Conservation (phyloP, 2,329 filamentous ascomycete species). For the Lachnellula occidentalis region DNA sequence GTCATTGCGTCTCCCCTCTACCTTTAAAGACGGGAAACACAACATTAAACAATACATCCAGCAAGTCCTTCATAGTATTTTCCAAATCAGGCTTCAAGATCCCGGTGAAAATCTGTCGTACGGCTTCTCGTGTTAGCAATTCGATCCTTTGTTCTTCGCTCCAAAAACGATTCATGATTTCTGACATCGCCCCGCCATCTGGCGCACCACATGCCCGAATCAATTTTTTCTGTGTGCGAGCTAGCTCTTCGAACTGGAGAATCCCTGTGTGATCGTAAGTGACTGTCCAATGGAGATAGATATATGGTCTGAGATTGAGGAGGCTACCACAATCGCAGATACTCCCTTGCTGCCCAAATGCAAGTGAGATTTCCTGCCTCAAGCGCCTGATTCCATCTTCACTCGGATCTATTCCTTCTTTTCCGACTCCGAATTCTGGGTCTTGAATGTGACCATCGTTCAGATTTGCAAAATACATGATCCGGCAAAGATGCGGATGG, state of each 20-base stretch:
- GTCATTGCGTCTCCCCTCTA: background rate
- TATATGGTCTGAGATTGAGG: background rate
- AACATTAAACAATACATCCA: slow-evolving; percentile 11
- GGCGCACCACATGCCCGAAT: background rate
- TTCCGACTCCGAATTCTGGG: slow-evolving; percentile 1
- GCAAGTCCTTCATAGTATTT: background rate
- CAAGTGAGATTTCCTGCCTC: slow-evolving; percentile 4
- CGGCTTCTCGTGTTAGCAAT: background rate
- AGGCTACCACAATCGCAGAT: slow-evolving; percentile 10
- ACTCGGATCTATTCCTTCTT: slow-evolving; percentile 1
- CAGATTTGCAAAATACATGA: slow-evolving; percentile 7
- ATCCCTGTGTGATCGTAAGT: slow-evolving; percentile 6
- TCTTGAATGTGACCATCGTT: slow-evolving; percentile 7
- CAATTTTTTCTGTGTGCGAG: background rate
- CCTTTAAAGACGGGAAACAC: slow-evolving; percentile 9
- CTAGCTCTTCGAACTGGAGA: slow-evolving; percentile 5
- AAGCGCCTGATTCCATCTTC: slow-evolving; percentile 6
- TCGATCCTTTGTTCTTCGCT: background rate
- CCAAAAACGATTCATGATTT: background rate
- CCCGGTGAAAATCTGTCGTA: background rate
- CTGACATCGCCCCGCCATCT: background rate
- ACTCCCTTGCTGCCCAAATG: slow-evolving; percentile 8
- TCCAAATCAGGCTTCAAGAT: slow-evolving; percentile 6
- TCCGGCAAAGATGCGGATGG: slow-evolving; percentile 1
- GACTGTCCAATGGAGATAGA: background rate